Percentiles rank a stretch among this genome's conserved stretches.
phyloP scores from a whole-genome alignment of 2,329 filamentous ascomycete species.

The Tolypocladium album region DNA sequence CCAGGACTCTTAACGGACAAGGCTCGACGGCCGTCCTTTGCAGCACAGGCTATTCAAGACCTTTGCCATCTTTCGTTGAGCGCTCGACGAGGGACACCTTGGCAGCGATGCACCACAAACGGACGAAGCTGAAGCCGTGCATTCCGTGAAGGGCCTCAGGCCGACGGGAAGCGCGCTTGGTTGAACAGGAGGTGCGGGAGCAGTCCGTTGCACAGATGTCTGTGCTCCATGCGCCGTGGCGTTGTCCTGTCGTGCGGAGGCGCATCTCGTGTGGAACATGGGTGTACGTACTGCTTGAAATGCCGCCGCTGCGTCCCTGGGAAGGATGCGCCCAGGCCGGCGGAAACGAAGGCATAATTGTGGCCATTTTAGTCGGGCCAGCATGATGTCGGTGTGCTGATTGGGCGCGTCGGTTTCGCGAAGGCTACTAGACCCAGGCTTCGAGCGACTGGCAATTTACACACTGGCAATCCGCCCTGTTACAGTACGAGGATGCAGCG shows the following conservation, averaged over 20 bases:
- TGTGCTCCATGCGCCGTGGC: not conserved
- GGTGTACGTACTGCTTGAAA: not conserved
- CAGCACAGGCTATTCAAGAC: not conserved
- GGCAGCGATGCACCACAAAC: not conserved
- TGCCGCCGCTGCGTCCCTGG: not conserved
- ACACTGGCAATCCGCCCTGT: not conserved
- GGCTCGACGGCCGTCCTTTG: not conserved
- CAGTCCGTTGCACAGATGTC: not conserved
- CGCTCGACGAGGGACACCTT: not conserved
- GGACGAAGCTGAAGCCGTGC: not conserved
- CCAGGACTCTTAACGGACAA: not conserved
- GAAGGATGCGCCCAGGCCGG: not conserved
- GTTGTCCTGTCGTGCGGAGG: not conserved
- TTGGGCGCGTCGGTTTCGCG: not conserved
- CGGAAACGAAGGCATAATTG: not conserved
- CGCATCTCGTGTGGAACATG: not conserved
- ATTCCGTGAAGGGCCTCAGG: not conserved
- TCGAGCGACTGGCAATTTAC: not conserved
- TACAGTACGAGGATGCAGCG: not conserved
- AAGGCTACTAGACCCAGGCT: not conserved
- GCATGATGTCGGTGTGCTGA: not conserved
- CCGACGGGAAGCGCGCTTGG: not conserved
- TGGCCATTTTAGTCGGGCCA: not conserved
- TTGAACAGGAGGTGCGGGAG: not conserved
- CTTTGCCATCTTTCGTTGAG: not conserved